These are phyloP conservation scores for Simplicillium aogashimaense DNA, from an alignment of 2,329 filamentous ascomycete genomes.

Conservation along the genomic window DNA sequence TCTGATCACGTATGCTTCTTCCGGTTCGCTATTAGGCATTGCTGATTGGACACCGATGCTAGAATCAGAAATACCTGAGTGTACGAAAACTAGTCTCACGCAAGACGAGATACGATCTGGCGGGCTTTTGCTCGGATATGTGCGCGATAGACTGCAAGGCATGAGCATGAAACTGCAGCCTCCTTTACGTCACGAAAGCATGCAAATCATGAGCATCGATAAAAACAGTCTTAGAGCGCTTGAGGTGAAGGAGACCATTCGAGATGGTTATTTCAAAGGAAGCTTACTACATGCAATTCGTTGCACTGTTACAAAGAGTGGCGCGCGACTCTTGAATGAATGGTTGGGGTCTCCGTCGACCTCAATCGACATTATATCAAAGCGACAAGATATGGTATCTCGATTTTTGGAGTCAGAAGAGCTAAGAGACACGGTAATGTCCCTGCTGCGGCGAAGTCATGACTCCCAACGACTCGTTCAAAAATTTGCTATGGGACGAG, in stretches of 20 bases:
- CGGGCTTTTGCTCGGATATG: slow-evolving; percentile 74
- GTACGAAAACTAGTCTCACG: slow-evolving; percentile 48
- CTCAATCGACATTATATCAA: slow-evolving; percentile 68
- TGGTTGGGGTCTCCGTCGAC: slow-evolving; percentile 88
- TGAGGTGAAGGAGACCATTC: slow-evolving; percentile 79
- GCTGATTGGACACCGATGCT: slow-evolving; percentile 67
- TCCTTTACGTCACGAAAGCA: slow-evolving; percentile 61
- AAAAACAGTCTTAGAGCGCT: slow-evolving; percentile 82
- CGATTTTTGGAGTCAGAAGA: slow-evolving; percentile 57
- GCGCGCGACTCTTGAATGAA: slow-evolving; percentile 71
- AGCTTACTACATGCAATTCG: slow-evolving; percentile 86
- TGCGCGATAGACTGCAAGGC: slow-evolving; percentile 68
- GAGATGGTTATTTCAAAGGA: slow-evolving; percentile 68
- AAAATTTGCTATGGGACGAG: slow-evolving; percentile 85
- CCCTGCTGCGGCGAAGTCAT: slow-evolving; percentile 63
- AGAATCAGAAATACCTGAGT: slow-evolving; percentile 56
- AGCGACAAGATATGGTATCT: slow-evolving; percentile 72
- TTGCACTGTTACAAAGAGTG: slow-evolving; percentile 84
- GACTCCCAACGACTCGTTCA: slow-evolving; percentile 87
- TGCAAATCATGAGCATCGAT: slow-evolving; percentile 83
- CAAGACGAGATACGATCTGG: slow-evolving; percentile 65
- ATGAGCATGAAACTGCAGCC: slow-evolving; percentile 73
- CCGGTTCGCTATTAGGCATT: slow-evolving; percentile 34
- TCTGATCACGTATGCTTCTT: slow-evolving; percentile 61
- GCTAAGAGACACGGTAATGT: slow-evolving; percentile 59